Percentiles rank a stretch among this genome's conserved stretches.
phyloP scores from a whole-genome alignment of 371 early-diverging fungal genomes.

The Umbelopsis sp. region DNA sequence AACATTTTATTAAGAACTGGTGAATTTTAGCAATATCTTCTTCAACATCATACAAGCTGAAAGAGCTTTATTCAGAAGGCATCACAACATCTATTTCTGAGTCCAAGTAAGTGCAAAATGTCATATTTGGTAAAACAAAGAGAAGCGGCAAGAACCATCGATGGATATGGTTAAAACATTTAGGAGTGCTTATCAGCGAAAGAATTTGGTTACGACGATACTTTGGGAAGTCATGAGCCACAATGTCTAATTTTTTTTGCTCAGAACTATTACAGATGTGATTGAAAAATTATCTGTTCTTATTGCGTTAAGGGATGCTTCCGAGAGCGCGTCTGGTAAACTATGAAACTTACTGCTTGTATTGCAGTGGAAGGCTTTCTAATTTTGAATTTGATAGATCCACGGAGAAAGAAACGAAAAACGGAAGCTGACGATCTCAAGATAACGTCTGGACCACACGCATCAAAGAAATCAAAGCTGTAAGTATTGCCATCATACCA shows the following conservation, averaged over 20 bases:
- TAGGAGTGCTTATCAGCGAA: background rate
- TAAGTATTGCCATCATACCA: conserved; percentile 21
- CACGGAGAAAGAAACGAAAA: conserved; percentile 68
- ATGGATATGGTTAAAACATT: background rate
- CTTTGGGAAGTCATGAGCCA: background rate
- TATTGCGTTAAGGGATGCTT: conserved; percentile 56
- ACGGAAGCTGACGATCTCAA: conserved; percentile 58
- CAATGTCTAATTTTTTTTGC: background rate
- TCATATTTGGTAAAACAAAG: background rate
- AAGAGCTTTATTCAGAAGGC: conserved; percentile 43
- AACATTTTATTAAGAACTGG: background rate
- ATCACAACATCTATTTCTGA: conserved; percentile 45
- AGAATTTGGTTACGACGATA: background rate
- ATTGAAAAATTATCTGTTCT: conserved; percentile 60
- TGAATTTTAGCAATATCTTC: conserved; percentile 34
- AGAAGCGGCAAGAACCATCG: no score
- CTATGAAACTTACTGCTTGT: background rate
- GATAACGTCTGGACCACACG: conserved; percentile 20
- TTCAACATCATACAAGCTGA: conserved; percentile 29
- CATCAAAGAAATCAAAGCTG: conserved; percentile 57
- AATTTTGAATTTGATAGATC: conserved; percentile 30
- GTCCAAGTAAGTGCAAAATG: conserved; percentile 34
- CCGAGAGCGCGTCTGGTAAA: conserved; percentile 45
- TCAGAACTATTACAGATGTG: conserved; percentile 57
- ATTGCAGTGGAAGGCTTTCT: background rate